Conservation (phyloP, 2,329 filamentous ascomycete species). For the Ilyonectria destructans region DNA sequence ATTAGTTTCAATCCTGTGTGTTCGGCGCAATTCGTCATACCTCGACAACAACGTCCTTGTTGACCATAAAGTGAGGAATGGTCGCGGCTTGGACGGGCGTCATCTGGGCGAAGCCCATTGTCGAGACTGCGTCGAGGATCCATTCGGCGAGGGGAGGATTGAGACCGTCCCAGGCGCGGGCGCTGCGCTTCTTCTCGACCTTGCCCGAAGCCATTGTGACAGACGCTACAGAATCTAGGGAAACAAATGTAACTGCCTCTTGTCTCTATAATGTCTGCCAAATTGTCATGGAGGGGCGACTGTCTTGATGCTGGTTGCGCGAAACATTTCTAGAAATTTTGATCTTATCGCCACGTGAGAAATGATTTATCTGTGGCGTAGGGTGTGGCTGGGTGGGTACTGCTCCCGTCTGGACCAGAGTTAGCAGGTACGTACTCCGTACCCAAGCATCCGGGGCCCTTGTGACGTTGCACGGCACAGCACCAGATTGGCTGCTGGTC, state of each 20-base stretch:
- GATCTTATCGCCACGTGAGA: slow-evolving; percentile 55
- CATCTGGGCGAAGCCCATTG: slow-evolving; percentile 90
- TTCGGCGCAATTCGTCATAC: slow-evolving; percentile 54
- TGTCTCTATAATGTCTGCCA: slow-evolving; percentile 3
- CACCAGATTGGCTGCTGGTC: slow-evolving; percentile 14
- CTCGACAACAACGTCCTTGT: slow-evolving; percentile 95
- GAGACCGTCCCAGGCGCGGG: slow-evolving; percentile 63
- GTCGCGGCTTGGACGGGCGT: slow-evolving; percentile 96
- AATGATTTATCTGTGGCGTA: slow-evolving; percentile 33
- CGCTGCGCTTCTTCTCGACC: slow-evolving; percentile 60
- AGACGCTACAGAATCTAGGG: background rate
- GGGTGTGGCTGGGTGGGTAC: slow-evolving; percentile 20
- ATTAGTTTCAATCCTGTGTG: slow-evolving; percentile 11
- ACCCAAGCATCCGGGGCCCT: background rate
- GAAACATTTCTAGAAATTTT: slow-evolving; percentile 51
- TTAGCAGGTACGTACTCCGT: background rate
- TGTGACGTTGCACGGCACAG: background rate
- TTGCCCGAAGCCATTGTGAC: slow-evolving; percentile 54
- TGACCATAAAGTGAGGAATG: slow-evolving; percentile 88
- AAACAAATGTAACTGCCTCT: slow-evolving; percentile 4
- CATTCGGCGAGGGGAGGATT: slow-evolving; percentile 70
- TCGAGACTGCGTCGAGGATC: slow-evolving; percentile 86
- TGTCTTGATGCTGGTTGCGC: slow-evolving; percentile 35
- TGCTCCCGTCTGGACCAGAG: too few relatives aligned
- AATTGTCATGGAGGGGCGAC: slow-evolving; percentile 40